Evolutionary conservation across 306 rosid genomes (phyloP).

Genomic region (Lagenaria siceraria): DNA sequence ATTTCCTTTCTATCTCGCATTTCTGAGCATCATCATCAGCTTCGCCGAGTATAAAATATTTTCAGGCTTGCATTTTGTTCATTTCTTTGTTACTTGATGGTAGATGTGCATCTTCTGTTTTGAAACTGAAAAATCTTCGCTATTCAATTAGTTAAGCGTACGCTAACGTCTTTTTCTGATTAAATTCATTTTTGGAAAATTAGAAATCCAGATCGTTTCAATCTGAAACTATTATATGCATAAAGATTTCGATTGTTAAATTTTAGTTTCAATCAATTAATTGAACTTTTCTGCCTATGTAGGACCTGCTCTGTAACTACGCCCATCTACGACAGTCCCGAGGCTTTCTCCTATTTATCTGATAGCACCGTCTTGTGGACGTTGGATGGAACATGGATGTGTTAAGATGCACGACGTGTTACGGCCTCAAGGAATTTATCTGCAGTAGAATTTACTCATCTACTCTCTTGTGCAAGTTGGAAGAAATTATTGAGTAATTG

Average conservation of each 20-base stretch:
- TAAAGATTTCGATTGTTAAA: background rate
- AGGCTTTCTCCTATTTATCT: background rate
- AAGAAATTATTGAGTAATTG: conserved; percentile 18
- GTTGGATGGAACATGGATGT: conserved; percentile 5
- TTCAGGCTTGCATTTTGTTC: background rate
- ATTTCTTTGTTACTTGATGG: background rate
- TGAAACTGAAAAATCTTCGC: background rate
- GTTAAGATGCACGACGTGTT: background rate
- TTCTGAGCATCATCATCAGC: background rate
- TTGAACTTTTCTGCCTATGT: background rate
- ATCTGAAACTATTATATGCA: background rate
- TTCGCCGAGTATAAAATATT: background rate
- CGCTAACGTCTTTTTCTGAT: background rate
- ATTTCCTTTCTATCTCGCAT: background rate
- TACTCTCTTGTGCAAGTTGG: conserved; percentile 20
- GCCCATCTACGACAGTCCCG: background rate
- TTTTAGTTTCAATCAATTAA: background rate
- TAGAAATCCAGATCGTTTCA: background rate
- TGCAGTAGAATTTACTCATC: conserved; percentile 9
- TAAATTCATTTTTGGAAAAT: background rate
- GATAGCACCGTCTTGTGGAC: background rate
- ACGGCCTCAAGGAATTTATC: background rate
- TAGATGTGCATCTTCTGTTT: background rate
- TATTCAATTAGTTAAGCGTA: background rate
- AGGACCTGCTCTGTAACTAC: background rate